Conservation (phyloP, 139 green algal species). For the Tetraselmis striata region DNA sequence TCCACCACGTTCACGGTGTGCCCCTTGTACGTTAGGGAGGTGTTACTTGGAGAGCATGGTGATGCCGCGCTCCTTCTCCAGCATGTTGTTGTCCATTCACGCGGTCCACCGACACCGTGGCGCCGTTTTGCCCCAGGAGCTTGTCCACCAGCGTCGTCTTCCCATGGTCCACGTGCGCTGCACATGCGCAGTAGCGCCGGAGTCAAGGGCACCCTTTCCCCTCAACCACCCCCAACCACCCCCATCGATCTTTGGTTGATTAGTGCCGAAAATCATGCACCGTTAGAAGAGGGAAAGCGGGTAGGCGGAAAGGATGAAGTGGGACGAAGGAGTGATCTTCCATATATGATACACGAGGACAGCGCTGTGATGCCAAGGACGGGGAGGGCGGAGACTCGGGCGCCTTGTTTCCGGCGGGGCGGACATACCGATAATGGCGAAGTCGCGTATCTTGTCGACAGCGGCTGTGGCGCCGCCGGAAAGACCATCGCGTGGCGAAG, state of each 20-base stretch:
- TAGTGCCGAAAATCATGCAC: too few species aligned
- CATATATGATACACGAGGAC: too few species aligned
- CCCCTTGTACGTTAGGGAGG: constrained; percentile 43
- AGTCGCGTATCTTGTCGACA: constrained; percentile 41
- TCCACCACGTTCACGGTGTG: constrained; percentile 80
- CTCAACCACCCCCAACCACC: too few species aligned
- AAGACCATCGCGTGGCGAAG: not conserved
- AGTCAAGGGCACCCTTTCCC: too few species aligned
- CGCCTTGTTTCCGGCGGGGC: too few species aligned
- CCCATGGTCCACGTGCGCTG: constrained; percentile 86
- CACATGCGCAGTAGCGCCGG: too few species aligned
- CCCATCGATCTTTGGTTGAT: too few species aligned
- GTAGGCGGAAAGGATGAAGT: too few species aligned
- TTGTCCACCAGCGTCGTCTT: constrained; percentile 84
- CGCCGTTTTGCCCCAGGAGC: constrained; percentile 52
- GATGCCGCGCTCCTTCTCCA: constrained; percentile 84
- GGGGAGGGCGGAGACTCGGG: too few species aligned
- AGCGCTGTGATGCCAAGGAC: too few species aligned
- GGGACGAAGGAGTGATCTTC: too few species aligned
- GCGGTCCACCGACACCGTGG: constrained; percentile 35
- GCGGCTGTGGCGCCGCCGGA: not conserved
- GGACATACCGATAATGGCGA: constrained; percentile 67
- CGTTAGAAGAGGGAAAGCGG: too few species aligned
- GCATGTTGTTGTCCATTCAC: constrained; percentile 73
- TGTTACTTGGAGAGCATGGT: constrained; percentile 84